Percentiles rank a stretch among this genome's conserved stretches.
Conservation (phyloP, 2,329 filamentous ascomycete species). For the Nannizziopsis barbatae region DNA sequence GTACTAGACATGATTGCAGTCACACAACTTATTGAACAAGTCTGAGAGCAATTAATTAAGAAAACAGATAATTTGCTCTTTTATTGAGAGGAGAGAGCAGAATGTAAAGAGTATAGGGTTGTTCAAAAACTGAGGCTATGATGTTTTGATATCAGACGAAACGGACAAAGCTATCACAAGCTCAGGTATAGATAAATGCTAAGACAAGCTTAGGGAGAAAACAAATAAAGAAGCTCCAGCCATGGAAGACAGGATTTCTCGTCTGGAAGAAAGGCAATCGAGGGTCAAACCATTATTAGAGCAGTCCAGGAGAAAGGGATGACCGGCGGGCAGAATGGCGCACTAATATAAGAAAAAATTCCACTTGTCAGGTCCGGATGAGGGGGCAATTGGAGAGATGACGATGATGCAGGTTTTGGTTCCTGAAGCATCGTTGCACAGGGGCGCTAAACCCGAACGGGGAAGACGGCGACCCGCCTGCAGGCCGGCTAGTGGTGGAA, state of each 20-base stretch:
- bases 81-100: no score
- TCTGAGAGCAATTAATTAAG: not conserved
- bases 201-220: not conserved
- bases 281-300: not conserved
- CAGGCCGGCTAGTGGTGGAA: conserved; percentile 8
- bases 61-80: not conserved
- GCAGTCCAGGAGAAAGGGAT: not conserved
- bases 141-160: no score
- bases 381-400: not conserved
- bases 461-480: not conserved
- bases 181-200: not conserved
- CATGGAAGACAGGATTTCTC: conserved; percentile 3
- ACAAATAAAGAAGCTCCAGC: conserved; percentile 1
- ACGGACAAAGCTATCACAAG: not conserved
- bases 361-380: not conserved
- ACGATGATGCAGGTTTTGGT: not conserved
- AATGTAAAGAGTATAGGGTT: no score
- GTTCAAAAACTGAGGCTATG: no score
- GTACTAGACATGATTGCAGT: conserved; percentile 6
- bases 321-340: not conserved
- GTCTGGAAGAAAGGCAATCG: not conserved
- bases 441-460: not conserved
- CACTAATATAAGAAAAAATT: not conserved
- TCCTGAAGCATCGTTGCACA: not conserved
- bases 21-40: not conserved